Evolutionary conservation across 2,329 filamentous ascomycete genomes (phyloP).

Genomic region (Colletotrichum siamense): DNA sequence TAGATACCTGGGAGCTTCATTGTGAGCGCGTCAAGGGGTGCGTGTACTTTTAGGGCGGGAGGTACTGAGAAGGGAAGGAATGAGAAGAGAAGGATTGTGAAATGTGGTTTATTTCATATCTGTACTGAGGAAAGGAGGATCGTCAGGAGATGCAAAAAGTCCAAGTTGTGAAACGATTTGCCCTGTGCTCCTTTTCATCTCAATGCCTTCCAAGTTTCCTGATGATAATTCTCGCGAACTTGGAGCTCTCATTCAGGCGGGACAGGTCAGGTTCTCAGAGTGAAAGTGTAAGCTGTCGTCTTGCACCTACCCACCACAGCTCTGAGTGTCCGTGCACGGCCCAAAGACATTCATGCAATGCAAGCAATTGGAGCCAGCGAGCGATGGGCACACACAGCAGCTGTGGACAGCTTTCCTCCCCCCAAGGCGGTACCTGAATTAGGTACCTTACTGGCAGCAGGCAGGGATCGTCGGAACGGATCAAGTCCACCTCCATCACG

Average conservation of each 20-base stretch:
- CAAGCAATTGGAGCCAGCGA: neutral
- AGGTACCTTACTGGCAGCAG: neutral
- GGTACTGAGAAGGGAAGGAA: neutral
- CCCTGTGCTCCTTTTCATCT: conserved; percentile 19
- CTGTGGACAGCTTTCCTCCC: neutral
- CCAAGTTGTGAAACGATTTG: conserved; percentile 18
- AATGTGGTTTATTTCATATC: neutral
- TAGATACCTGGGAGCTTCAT: conserved; percentile 28
- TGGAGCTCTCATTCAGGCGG: neutral
- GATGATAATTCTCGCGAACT: neutral
- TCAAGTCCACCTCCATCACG: conserved; percentile 23
- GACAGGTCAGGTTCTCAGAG: neutral
- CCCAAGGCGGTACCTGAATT: neutral
- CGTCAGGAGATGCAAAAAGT: neutral
- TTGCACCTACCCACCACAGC: conserved; percentile 13
- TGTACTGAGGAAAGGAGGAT: neutral
- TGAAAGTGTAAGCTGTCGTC: conserved; percentile 21
- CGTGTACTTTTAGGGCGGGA: neutral
- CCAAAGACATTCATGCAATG: neutral
- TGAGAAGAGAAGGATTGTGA: neutral
- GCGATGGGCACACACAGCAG: neutral
- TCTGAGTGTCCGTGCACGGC: conserved; percentile 11
- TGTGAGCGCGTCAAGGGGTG: neutral
- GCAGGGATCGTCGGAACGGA: conserved; percentile 10
- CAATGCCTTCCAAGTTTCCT: neutral